Percentiles rank a stretch among this genome's conserved stretches.
These are phyloP conservation scores for Saccharomycopsis fibuligera DNA, from an alignment of 805 yeast genomes.

Conservation along the genomic window DNA sequence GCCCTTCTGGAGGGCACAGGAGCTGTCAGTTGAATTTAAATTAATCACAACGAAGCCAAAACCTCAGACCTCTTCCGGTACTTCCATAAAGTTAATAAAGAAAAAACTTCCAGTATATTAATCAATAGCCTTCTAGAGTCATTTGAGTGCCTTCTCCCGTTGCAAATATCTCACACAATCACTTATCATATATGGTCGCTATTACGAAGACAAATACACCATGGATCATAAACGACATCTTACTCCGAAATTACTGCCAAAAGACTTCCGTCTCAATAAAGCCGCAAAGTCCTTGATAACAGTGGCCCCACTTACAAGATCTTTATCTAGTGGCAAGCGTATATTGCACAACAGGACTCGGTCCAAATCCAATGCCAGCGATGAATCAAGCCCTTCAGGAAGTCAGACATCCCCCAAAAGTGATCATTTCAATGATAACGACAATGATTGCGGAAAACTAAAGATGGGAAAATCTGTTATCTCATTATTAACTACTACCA, in stretches of 20 bases:
- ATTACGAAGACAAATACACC: neutral
- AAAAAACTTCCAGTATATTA: no score
- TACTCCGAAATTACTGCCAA: neutral
- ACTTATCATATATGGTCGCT: no score
- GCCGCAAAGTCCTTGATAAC: conserved; percentile 14
- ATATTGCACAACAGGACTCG: neutral
- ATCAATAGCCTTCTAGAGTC: no score
- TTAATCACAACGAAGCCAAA: no score
- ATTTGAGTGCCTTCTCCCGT: no score
- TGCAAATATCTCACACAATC: no score
- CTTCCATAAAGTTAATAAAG: no score
- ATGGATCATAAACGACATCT: no score
- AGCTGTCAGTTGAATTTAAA: no score
- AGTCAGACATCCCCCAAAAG: neutral
- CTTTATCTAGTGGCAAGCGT: neutral
- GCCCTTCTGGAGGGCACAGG: no score
- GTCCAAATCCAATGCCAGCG: neutral
- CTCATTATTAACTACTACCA: conserved; percentile 50
- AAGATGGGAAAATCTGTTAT: conserved; percentile 47
- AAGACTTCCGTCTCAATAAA: neutral
- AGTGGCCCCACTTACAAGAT: conserved; percentile 1
- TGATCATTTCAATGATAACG: conserved; percentile 2
- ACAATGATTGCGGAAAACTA: conserved; percentile 19
- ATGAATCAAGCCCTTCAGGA: neutral
- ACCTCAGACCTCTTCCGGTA: no score